Conservation (phyloP, 257 asterid species). For the Nicotiana attenuata region DNA sequence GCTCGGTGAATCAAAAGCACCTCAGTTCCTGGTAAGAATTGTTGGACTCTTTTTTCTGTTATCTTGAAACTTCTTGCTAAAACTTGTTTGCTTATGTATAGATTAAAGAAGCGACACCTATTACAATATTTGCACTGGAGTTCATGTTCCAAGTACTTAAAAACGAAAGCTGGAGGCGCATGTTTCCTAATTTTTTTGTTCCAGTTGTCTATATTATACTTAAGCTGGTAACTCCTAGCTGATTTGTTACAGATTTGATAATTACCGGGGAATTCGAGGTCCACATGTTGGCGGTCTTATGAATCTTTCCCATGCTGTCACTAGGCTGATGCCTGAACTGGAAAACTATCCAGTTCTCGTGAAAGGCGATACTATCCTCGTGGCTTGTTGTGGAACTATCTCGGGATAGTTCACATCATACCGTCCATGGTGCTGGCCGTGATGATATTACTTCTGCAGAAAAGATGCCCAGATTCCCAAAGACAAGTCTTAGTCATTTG, state of each 20-base stretch:
- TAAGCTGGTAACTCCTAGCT: not conserved
- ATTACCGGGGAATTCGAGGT: not conserved
- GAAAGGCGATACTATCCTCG: not conserved
- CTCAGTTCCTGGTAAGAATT: not conserved
- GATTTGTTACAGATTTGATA: not conserved
- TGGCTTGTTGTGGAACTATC: not conserved
- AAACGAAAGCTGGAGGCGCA: not conserved
- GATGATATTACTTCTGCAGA: not conserved
- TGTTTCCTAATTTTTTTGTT: not conserved
- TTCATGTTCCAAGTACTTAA: not conserved
- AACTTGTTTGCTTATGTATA: not conserved
- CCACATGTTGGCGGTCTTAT: not conserved
- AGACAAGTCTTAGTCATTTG: not conserved
- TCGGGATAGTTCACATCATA: not conserved
- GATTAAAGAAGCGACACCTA: not conserved
- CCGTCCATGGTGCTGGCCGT: not conserved
- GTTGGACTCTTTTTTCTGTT: not conserved
- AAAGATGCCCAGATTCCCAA: not conserved
- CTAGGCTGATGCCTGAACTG: not conserved
- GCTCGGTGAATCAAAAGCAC: conserved; percentile 27
- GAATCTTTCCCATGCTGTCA: not conserved
- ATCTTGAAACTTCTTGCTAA: not conserved
- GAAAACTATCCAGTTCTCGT: not conserved
- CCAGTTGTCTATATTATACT: not conserved
- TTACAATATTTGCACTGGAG: not conserved